phyloP scores from a whole-genome alignment of 257 asterid species.

The Vinca minor region DNA sequence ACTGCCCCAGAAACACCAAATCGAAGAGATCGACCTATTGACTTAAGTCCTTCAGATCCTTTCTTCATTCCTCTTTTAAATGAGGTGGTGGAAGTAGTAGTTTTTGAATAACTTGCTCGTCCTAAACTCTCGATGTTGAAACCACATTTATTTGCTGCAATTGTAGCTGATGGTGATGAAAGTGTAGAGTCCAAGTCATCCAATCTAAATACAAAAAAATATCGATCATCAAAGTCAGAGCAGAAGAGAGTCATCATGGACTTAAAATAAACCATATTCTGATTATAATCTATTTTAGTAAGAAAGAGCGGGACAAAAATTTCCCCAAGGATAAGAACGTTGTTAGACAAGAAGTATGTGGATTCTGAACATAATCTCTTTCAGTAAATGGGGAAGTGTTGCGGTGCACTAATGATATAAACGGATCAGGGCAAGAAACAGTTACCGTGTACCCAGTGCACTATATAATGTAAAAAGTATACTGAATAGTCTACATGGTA shows the following conservation, averaged over 20 bases:
- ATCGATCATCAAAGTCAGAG: conserved; percentile 2
- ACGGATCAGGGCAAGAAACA: no score
- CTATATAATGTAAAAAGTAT: no score
- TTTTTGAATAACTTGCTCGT: conserved; percentile 42
- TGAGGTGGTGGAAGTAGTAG: conserved; percentile 54
- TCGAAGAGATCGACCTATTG: conserved; percentile 86
- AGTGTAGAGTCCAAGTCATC: conserved; percentile 83
- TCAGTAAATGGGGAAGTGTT: not conserved
- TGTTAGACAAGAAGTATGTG: no score
- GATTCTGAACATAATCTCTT: not conserved
- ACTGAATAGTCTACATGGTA: no score
- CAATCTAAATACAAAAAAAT: conserved; percentile 50
- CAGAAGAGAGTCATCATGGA: conserved; percentile 8
- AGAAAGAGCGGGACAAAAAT: not conserved
- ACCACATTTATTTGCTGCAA: conserved; percentile 67
- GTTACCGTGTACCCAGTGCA: no score
- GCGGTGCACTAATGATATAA: not conserved
- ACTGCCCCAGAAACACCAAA: conserved; percentile 85
- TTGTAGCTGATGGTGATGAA: conserved; percentile 73
- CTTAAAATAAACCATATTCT: not conserved
- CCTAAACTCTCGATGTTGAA: conserved; percentile 56
- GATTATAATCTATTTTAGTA: not conserved
- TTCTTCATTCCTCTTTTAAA: conserved; percentile 78
- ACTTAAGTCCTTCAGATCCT: conserved; percentile 91
- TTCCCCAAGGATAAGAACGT: not conserved